phyloP scores from a whole-genome alignment of 208 protist genomes.

The Leishmania guyanensis region DNA sequence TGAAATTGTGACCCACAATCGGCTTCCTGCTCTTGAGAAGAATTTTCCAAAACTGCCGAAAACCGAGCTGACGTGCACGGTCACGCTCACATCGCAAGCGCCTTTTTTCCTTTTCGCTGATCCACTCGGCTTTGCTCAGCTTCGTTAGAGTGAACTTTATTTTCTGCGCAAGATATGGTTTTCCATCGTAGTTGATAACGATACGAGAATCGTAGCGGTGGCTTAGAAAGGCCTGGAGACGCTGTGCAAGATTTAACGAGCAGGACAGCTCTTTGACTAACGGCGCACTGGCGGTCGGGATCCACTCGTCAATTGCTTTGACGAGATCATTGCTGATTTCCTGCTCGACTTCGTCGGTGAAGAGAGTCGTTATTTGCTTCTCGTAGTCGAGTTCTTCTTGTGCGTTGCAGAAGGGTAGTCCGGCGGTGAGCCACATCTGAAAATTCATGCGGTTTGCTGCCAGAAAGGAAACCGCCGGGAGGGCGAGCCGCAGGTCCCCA shows the following conservation, averaged over 20 bases:
- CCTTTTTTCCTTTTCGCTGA: not conserved
- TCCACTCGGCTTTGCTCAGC: conserved; percentile 11
- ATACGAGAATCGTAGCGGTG: conserved; percentile 13
- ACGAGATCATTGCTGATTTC: not conserved
- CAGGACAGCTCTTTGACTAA: conserved; percentile 11
- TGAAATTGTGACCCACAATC: conserved; percentile 82
- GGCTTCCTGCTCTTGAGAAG: conserved; percentile 67
- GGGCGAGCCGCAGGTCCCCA: conserved; percentile 43
- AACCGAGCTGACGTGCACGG: conserved; percentile 35
- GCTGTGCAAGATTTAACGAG: conserved; percentile 4
- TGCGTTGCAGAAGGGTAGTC: conserved; percentile 51
- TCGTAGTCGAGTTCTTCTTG: conserved; percentile 33
- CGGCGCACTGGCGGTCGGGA: not conserved
- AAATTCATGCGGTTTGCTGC: conserved; percentile 58
- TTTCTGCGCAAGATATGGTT: conserved; percentile 27
- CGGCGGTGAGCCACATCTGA: conserved; percentile 57
- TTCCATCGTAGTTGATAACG: conserved; percentile 15
- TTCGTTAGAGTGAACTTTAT: conserved; percentile 32
- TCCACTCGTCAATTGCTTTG: conserved; percentile 3
- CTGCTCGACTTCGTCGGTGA: conserved; percentile 6
- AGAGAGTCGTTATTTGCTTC: not conserved
- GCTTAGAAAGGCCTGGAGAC: not conserved
- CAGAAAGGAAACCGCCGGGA: conserved; percentile 51
- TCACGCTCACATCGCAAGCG: conserved; percentile 12
- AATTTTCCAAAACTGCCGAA: conserved; percentile 71